Conservation (phyloP, 2,329 filamentous ascomycete genomes). For the Trichophyton mentagrophytes region DNA sequence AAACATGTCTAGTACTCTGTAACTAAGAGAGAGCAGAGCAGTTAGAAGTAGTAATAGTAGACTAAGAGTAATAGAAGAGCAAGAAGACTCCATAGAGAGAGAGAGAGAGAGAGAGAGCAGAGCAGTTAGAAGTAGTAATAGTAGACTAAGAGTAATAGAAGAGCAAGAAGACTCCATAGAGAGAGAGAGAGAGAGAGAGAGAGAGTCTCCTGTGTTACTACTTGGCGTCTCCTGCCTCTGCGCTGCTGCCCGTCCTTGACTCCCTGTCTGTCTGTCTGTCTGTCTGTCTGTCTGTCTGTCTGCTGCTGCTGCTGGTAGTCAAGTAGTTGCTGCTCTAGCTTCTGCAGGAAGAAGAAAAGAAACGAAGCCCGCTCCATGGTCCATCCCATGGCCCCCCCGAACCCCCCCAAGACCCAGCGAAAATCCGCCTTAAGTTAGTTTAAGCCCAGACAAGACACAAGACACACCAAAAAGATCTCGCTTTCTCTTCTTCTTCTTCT, state of each 20-base stretch:
- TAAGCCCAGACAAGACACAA: no score
- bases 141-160: no score
- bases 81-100: neutral
- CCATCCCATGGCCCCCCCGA: no score
- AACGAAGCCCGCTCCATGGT: no score
- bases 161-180: neutral
- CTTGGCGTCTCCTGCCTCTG: constrained; percentile 3
- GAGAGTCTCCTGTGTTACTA: constrained; percentile 4
- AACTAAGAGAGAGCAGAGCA: neutral
- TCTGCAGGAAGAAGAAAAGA: no score
- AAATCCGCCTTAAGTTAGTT: no score
- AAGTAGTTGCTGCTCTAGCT: neutral
- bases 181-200: neutral
- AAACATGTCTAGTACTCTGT: no score
- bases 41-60: no score
- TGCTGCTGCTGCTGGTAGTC: neutral
- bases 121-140: no score
- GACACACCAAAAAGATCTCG: no score
- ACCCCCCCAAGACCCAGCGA: no score
- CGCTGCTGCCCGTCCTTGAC: constrained; percentile 4
- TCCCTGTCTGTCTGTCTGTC: constrained; percentile 2
- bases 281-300: constrained; percentile 6
- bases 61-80: neutral
- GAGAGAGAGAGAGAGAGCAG: neutral
- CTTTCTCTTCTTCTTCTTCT: constrained; percentile 1